Evolutionary conservation across 352 stramenopile species (phyloP), one percentile per base, ranked within the genome.

Genomic region (Halophytophthora batemanensis): DNA sequence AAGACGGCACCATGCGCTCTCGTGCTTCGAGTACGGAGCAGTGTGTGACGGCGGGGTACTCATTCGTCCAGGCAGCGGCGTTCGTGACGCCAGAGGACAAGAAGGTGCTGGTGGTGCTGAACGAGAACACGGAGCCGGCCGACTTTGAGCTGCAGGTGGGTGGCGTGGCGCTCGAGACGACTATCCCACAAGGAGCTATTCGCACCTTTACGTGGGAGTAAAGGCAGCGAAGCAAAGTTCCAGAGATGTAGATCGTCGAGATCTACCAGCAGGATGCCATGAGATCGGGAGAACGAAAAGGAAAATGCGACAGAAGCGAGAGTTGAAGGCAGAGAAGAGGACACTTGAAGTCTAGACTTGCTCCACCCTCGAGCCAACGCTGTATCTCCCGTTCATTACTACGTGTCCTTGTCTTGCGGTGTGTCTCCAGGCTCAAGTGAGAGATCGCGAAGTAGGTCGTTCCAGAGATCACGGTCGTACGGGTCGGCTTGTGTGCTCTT

Each of bases 71-170:
- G 54, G 66, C 80, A 0, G 49, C 64, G 28, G 71, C 78, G 1
- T 94, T 94, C 45, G 64, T 85, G 45, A 94, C 81, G 10, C 84
- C 84, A 1, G 56, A 79, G 22, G 68, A 89, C 56, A 76, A 74
- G 45, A 90, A 78, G 46, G 80, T 94, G 29, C 65, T 88, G 45
- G 82, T 94, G 12, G 78, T 92, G 28, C 62, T 94, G 53, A 94
- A 94, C 54, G 81, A 92, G 46, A 92, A 94, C 68, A 86, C 79
- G 21, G 81, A 90, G 49, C 67, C 78, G 17, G 78, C 74, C 0
- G 46, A 71, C 28, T 90, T 94, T 25, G 69, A 83, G 45, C 49
- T 94, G 33, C 64, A 78, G 19, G 66, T 75, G 42, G 71, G 62
- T 14, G 75, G 60, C 23, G 42, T 59, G 18, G 59, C 61, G n/a